Base-by-base conservation (phyloP, 1,284 basidiomycete species). In the Puccinia polysora region DNA sequence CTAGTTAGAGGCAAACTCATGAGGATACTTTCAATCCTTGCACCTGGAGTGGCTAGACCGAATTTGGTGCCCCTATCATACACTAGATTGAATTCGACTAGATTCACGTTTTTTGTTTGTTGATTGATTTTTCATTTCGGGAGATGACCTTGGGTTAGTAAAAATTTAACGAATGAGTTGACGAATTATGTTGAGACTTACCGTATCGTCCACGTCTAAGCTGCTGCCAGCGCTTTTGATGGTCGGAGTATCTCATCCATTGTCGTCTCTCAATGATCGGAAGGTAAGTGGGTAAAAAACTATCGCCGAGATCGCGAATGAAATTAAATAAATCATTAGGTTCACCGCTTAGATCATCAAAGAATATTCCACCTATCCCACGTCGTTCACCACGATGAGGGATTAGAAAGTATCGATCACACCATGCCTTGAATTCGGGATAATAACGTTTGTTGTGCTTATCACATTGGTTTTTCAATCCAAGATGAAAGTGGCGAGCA, bases 351-450 rank as follows among this genome's bases (percentile, higher is more conserved):
- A 96, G 84, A 80, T 96, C 91, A 81, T 97, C 95, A 79, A 97
- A 96, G 83, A 97, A 97, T 74, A 98, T 84, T 0, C 95, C 95
- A 30, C 96, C 96, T 47, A 99, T 82, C 2, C 96, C 96, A 28
- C 95, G 86, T 0, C 86, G 82, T 82, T 98, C 95, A 36, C 83
- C 82, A n/a, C 96, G 87, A 79, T 97, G 95, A n/a, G 89, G 84
- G 77, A 97, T 88, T 81, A 84, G 88, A 81, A 98, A 98, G 83
- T 98, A 98, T 79, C 91, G 87, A 82, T 98, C 96, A 82, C 95
- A 97, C 92, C 93, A 97, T 76, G 85, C 84, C 81, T 98, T 98
- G 85, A 94, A 93, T 0, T 83, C 81, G 3, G 86, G 85, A 81
- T 92, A 91, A 74, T 95, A 85, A 32, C 83, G 81, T 1, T 82